A percentile compares a stretch with the other conserved stretches of the same genome.
phyloP scores from a whole-genome alignment of 306 rosid species.

The Prunus mume region DNA sequence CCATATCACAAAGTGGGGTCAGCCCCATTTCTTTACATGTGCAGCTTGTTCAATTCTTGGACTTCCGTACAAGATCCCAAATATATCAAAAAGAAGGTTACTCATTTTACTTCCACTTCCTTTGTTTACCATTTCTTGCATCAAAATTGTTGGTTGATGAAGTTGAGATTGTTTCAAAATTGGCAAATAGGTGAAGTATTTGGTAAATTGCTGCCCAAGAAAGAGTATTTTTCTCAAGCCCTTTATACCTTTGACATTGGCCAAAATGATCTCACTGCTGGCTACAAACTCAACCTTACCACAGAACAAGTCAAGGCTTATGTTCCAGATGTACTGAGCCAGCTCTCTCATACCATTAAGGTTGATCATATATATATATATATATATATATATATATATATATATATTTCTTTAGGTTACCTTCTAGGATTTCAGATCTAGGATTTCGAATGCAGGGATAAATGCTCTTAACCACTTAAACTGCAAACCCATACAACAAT shows the following conservation, averaged over 20 bases:
- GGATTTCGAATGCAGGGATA: rapidly evolving
- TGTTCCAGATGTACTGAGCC: slow-evolving; percentile 27
- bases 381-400: too few species aligned
- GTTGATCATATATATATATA: neutral
- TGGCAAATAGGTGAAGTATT: slow-evolving; percentile 40
- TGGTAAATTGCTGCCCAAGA: slow-evolving; percentile 47
- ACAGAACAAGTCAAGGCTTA: slow-evolving; percentile 37
- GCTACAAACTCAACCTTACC: slow-evolving; percentile 63
- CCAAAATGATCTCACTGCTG: slow-evolving; percentile 70
- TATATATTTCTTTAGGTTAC: too few species aligned
- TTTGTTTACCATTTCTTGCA: neutral
- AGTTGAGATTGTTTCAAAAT: neutral
- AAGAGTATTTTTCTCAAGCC: slow-evolving; percentile 44
- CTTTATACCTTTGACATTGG: slow-evolving; percentile 79
- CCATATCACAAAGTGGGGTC: slow-evolving; percentile 56
- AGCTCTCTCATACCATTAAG: slow-evolving; percentile 22
- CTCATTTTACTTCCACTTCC: neutral
- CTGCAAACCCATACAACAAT: too few species aligned
- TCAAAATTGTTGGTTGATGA: neutral
- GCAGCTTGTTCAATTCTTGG: slow-evolving; percentile 57
- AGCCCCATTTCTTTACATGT: slow-evolving; percentile 78
- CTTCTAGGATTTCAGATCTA: too few species aligned
- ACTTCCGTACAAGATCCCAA: slow-evolving; percentile 58
- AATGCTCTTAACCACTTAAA: too few species aligned
- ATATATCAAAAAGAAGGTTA: slow-evolving; percentile 44